These are phyloP conservation scores for Phlebopus sp. DNA, from an alignment of 1,284 basidiomycete genomes.

Conservation along the genomic window DNA sequence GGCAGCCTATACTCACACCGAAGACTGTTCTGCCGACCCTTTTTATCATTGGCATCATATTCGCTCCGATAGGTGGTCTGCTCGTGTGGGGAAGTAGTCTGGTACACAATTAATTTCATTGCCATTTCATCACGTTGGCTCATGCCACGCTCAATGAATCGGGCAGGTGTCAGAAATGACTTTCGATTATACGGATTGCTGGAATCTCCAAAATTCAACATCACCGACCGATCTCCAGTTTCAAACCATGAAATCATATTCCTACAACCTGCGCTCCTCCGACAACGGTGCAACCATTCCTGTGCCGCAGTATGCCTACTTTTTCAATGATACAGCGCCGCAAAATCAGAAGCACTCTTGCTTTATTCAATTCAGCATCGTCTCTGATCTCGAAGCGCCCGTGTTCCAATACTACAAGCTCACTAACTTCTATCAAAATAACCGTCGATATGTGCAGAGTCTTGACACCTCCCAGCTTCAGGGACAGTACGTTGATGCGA, in stretches of 20 bases:
- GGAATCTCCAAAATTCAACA: slow-evolving; percentile 55
- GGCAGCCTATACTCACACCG: slow-evolving; percentile 99
- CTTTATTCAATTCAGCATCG: slow-evolving; percentile 78
- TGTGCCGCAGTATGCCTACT: slow-evolving; percentile 68
- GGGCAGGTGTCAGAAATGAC: slow-evolving; percentile 86
- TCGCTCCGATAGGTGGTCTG: slow-evolving; percentile 94
- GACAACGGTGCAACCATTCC: slow-evolving; percentile 47
- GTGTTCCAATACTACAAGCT: slow-evolving; percentile 98
- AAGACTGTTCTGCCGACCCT: slow-evolving; percentile 96
- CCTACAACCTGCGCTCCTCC: slow-evolving; percentile 67
- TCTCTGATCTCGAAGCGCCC: slow-evolving; percentile 69
- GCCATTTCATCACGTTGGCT: slow-evolving; percentile 15
- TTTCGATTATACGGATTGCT: slow-evolving; percentile 94
- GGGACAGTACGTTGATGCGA: slow-evolving; percentile 60
- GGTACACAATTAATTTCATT: slow-evolving; percentile 39
- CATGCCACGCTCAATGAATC: slow-evolving; percentile 3
- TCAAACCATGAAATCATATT: slow-evolving; percentile 64
- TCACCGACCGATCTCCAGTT: slow-evolving; percentile 40
- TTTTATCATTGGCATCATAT: slow-evolving; percentile 91
- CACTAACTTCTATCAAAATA: slow-evolving; percentile 97
- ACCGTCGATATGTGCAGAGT: slow-evolving; percentile 96
- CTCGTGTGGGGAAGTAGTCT: slow-evolving; percentile 85
- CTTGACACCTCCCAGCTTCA: slow-evolving; percentile 83
- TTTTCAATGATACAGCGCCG: slow-evolving; percentile 47
- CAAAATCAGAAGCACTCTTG: slow-evolving; percentile 59